Evolutionary conservation across 2,329 filamentous ascomycete genomes (phyloP).

Genomic region (Lecanosticta acicola): DNA sequence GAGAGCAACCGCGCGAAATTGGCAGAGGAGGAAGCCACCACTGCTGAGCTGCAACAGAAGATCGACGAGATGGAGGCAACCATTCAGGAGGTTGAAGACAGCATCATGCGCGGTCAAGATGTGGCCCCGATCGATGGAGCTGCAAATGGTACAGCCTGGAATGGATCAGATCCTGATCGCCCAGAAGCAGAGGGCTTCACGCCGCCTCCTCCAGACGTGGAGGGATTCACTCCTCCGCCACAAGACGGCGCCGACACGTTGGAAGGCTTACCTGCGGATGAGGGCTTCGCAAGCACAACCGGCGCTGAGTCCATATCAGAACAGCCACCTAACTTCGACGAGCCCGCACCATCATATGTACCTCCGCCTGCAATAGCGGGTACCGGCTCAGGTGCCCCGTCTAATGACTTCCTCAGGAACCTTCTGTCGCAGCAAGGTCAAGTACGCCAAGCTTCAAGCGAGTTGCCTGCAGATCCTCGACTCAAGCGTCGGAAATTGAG

Average conservation of each 20-base stretch:
- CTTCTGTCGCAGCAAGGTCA: constrained; percentile 21
- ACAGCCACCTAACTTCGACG: constrained; percentile 25
- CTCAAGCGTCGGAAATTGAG: constrained; percentile 35
- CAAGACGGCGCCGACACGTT: constrained; percentile 27
- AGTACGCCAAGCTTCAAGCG: constrained; percentile 23
- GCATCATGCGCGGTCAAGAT: constrained; percentile 78
- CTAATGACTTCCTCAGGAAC: constrained; percentile 26
- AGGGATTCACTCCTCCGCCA: constrained; percentile 69
- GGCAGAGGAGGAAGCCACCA: constrained; percentile 61
- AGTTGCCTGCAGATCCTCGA: constrained; percentile 28
- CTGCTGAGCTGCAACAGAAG: constrained; percentile 59
- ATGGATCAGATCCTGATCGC: constrained; percentile 24
- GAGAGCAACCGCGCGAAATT: constrained; percentile 66
- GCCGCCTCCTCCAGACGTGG: constrained; percentile 70
- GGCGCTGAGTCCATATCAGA: constrained; percentile 33
- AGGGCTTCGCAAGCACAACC: constrained; percentile 35
- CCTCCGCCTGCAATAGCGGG: constrained; percentile 20
- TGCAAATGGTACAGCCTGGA: constrained; percentile 13
- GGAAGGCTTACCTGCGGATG: constrained; percentile 6
- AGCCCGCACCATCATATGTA: constrained; percentile 28
- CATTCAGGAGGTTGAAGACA: constrained; percentile 83
- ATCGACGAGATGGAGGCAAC: constrained; percentile 70
- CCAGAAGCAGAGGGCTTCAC: constrained; percentile 46
- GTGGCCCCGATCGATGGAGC: constrained; percentile 40
- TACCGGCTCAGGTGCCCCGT: constrained; percentile 7